Conservation (phyloP, 2,329 filamentous ascomycete species). For the Ophiocordyceps sinensis region DNA sequence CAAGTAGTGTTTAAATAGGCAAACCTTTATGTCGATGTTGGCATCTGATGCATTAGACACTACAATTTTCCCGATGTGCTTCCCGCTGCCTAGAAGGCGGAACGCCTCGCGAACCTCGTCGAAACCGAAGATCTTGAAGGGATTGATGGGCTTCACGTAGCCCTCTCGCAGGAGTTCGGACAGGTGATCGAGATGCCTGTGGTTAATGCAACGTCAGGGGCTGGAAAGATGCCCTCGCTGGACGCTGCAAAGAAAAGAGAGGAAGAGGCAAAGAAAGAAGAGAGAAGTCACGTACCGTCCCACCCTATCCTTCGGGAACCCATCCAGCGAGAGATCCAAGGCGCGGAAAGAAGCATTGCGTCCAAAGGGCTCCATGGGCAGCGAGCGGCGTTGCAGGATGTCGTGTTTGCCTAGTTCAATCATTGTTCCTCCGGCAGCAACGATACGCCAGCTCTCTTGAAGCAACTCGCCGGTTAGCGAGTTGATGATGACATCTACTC, state of each 20-base stretch:
- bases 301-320: no score
- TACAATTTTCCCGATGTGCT: conserved; percentile 9
- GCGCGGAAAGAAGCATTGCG: conserved; percentile 14
- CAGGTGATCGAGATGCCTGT: no score
- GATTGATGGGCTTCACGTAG: conserved; percentile 2
- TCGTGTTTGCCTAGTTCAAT: conserved; percentile 22
- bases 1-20: background rate
- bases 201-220: no score
- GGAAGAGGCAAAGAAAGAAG: background rate
- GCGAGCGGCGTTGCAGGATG: conserved; percentile 16
- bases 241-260: background rate
- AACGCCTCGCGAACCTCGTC: conserved; percentile 7
- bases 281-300: background rate
- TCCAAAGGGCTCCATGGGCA: conserved; percentile 29
- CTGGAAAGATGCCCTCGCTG: background rate
- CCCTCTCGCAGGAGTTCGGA: background rate
- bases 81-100: conserved; percentile 7
- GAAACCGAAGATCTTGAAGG: conserved; percentile 5
- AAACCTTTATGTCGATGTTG: background rate
- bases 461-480: conserved; percentile 15
- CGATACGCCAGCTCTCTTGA: conserved; percentile 17
- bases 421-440: conserved; percentile 18
- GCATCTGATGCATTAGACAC: conserved; percentile 4
- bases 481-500: conserved; percentile 19
- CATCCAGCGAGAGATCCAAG: conserved; percentile 12